Conservation (phyloP, 495 filamentous ascomycete genomes). For the Astrocystis sublimbata region DNA sequence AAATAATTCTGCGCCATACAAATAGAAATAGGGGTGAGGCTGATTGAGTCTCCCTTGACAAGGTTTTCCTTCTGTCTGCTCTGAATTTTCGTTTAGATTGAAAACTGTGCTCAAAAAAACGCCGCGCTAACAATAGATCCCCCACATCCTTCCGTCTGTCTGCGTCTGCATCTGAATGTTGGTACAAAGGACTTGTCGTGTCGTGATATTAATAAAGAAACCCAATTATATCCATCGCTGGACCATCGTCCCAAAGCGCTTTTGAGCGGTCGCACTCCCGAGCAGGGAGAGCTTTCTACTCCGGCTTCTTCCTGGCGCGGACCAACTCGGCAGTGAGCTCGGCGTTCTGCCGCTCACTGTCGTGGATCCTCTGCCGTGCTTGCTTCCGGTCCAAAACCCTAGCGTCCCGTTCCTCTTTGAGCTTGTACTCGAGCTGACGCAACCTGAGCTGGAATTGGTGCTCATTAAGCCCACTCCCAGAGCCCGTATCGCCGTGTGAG, state of each 20-base stretch:
- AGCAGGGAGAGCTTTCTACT: conserved; percentile 21
- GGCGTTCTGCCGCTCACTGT: conserved; percentile 76
- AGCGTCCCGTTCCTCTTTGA: conserved; percentile 90
- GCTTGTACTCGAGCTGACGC: conserved; percentile 79
- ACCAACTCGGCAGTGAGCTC: conserved; percentile 51
- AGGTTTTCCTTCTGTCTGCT: background rate
- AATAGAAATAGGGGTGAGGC: background rate
- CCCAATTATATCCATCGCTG: conserved; percentile 2
- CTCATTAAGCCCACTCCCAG: conserved; percentile 50
- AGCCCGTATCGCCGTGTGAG: conserved; percentile 24
- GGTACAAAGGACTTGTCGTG: background rate
- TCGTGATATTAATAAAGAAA: background rate
- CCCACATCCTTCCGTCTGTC: background rate
- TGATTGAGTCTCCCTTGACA: background rate
- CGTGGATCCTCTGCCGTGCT: conserved; percentile 80
- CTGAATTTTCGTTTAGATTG: too few relatives aligned
- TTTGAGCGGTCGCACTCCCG: conserved; percentile 13
- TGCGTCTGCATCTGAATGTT: conserved; percentile 1
- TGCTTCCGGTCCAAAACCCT: conserved; percentile 78
- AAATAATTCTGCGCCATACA: conserved; percentile 1
- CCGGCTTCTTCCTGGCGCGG: conserved; percentile 28
- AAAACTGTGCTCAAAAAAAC: background rate
- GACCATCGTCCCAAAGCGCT: conserved; percentile 5
- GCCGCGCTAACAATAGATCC: conserved; percentile 10
- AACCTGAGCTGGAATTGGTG: conserved; percentile 81